Evolutionary conservation across 2,329 filamentous ascomycete genomes (phyloP).

Genomic region (Ustilaginoidea virens): DNA sequence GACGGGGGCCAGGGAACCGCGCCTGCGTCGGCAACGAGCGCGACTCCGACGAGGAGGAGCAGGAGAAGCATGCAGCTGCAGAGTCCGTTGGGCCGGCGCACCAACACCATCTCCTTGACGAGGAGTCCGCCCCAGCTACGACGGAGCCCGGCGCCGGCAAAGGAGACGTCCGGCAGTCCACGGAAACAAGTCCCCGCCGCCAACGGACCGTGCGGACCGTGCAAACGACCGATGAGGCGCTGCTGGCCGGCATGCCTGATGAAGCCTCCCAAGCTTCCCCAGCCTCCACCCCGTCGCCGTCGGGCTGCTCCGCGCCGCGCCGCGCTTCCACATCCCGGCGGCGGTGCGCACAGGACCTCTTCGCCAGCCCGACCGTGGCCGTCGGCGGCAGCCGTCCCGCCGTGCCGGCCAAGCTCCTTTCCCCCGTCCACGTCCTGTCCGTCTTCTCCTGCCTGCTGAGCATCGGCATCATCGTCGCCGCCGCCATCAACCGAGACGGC

Average conservation of each 20-base stretch:
- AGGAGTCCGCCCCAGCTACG: no score
- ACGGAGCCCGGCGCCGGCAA: no score
- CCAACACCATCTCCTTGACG: no score
- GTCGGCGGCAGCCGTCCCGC: constrained; percentile 23
- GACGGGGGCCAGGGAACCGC: no score
- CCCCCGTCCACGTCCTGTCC: constrained; percentile 37
- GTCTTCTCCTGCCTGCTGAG: constrained; percentile 34
- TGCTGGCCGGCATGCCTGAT: no score
- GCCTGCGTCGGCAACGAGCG: neutral
- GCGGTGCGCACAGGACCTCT: constrained; percentile 26
- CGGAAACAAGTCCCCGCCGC: no score
- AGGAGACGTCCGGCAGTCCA: no score
- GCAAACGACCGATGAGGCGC: constrained; percentile 5
- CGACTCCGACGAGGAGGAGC: neutral
- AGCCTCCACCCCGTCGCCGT: neutral
- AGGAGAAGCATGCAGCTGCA: no score
- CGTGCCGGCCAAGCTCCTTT: constrained; percentile 31
- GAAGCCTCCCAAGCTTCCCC: no score
- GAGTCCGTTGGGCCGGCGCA: neutral
- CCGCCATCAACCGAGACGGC: constrained; percentile 21
- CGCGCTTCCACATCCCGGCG: constrained; percentile 20
- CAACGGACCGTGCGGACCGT: neutral
- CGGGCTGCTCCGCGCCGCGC: constrained; percentile 2
- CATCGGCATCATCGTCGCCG: constrained; percentile 28
- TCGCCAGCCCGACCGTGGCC: constrained; percentile 26